Evolutionary conservation across 2,329 filamentous ascomycete species (phyloP), one percentile per base, ranked within the genome.

Genomic region (Talaromyces sp.): DNA sequence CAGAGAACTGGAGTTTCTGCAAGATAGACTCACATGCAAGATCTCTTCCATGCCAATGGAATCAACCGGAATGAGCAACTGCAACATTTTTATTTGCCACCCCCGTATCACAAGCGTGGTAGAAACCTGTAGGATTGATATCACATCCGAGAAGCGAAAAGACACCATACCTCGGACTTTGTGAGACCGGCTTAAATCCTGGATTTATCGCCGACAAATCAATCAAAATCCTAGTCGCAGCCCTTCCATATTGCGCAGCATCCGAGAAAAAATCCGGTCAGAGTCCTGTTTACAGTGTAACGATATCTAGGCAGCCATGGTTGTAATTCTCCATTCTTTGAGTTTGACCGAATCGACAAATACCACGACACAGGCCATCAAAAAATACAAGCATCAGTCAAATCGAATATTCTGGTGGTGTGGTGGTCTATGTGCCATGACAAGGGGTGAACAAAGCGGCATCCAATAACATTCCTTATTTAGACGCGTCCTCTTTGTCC

Each of bases 21-120:
- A 52, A 62, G 60, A 62, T 62, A 52, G 60, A 62, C 60, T 62
- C 47, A 62, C 47, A 62, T 63, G 50, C 61, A 63, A 63, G 61
- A 63, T 63, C 52, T 47, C 49, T 47, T 54, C 45, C 60, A 62
- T 39, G 39, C 56, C 37, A 59, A 17, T 45, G 15, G 37, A 59
- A 45, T 8, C 37, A 22, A 19, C 31, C 27, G 33, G 7, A 37
- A 35, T 37, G 52, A 37, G 56, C 22, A 43, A 11, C 17, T 19
- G 25, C 31, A 17, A 25, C 9, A 35, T 33, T 19, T 39, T 25
- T 50, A 35, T 61, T 50, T 61, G 59, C 59, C 59, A 61, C 59
- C 37, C 19, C 15, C 37, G 10, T 39, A 27, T 22, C 33, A 56
- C 50, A 56, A 33, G 49, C 41, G 41, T 43, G 43, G 47, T 52